Evolutionary conservation across 352 stramenopile genomes (phyloP), one percentile per base, ranked within the genome.

Genomic region (Globisporangium ultimum): DNA sequence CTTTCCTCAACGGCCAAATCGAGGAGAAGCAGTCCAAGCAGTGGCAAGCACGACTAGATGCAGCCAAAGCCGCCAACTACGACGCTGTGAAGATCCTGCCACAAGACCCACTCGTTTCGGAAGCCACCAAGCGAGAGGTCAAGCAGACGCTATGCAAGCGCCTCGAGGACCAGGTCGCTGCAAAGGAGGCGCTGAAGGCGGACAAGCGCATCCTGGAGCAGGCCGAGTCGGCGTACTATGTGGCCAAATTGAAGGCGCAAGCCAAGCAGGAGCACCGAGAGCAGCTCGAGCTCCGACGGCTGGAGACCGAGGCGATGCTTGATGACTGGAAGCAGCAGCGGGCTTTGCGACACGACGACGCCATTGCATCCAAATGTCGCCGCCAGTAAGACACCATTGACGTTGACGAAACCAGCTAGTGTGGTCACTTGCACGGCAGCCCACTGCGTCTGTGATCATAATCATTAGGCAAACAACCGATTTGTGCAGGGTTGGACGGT

Each of bases 171-270:
- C 79, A 89, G 42, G 76, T 86, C 15, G 55, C 68, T 2, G 59
- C 69, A n/a, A 82, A 81, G 46, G 64, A 67, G 20, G 62, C 65
- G 45, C 67, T 84, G 3, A 61, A 63, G 18, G 66, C 70, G 55
- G 67, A 87, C 41, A 58, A 53, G 11, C 63, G 63, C 15, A 59
- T 58, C 7, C 48, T 89, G 18, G 79, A 89, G 42, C 75, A 82
- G 28, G 73, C 74, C n/a, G 78, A 88, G 32, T 72, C 71, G 32
- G 75, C 73, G 24, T 86, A 78, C 53, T 84, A 82, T 49, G 68
- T 86, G 58, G 56, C 60, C 11, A 73, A 87, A 54, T 64, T 89
- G 18, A 59, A 69, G 21, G 48, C 65, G 47, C 72, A 85, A 45
- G 65, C 63, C 3, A 66, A 67, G 13, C 64, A 53, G 6, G 76